A percentile compares a stretch with the other conserved stretches of the same genome.
phyloP scores from a whole-genome alignment of 2,329 filamentous ascomycete species.

The Fusarium brachygibbosum region DNA sequence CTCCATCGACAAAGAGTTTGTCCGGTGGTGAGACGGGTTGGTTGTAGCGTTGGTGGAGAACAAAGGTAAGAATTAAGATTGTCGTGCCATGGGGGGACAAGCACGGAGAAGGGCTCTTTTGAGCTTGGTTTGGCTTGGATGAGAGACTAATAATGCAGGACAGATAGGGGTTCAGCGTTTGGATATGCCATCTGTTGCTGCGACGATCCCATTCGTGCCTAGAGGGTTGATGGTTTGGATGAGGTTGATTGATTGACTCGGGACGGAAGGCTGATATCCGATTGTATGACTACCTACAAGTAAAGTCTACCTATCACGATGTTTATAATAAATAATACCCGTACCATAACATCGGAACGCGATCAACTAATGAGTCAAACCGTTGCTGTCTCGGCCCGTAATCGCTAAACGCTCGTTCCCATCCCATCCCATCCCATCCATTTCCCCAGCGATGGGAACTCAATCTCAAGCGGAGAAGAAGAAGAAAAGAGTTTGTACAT shows the following conservation, averaged over 20 bases:
- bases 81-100: slow-evolving; percentile 38
- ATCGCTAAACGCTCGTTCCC: slow-evolving; percentile 2
- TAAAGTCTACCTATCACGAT: neutral
- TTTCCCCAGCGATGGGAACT: neutral
- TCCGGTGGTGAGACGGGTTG: slow-evolving; percentile 17
- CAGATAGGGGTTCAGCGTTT: neutral
- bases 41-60: slow-evolving; percentile 3
- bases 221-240: neutral
- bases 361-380: slow-evolving; percentile 15
- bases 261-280: slow-evolving; percentile 7
- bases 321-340: neutral
- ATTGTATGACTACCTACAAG: neutral
- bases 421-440: too few species aligned
- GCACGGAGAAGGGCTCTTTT: slow-evolving; percentile 18
- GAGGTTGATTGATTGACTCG: neutral
- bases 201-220: slow-evolving; percentile 1
- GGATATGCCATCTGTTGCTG: slow-evolving; percentile 9
- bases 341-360: neutral
- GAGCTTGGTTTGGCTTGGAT: neutral
- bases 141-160: slow-evolving; percentile 1
- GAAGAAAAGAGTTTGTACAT: slow-evolving; percentile 18
- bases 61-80: slow-evolving; percentile 37
- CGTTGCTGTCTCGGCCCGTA: slow-evolving; percentile 14
- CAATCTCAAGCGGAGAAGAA: slow-evolving; percentile 25
- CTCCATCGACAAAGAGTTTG: slow-evolving; percentile 34